Evolutionary conservation across 2,329 filamentous ascomycete species (phyloP).

Genomic region (Ceratocystis alfenasii): DNA sequence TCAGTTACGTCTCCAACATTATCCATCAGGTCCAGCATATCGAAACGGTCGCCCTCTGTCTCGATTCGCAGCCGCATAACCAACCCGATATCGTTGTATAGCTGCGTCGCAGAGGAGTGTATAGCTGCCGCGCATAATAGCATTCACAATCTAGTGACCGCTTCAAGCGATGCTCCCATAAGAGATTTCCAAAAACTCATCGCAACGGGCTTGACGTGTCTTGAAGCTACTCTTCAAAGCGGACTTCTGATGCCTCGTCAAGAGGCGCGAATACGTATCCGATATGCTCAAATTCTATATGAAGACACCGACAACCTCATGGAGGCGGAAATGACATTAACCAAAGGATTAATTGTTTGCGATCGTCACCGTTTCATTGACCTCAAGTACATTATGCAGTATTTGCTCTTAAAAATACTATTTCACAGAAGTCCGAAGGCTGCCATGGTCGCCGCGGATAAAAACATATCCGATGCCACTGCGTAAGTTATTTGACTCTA

Average conservation of each 20-base stretch:
- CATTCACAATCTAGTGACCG: conserved; percentile 38
- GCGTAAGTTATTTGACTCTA: conserved; percentile 36
- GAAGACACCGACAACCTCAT: conserved; percentile 67
- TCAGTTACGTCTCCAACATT: conserved; percentile 35
- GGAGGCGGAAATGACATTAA: conserved; percentile 59
- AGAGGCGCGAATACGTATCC: conserved; percentile 56
- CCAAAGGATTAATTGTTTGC: conserved; percentile 58
- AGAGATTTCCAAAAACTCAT: conserved; percentile 57
- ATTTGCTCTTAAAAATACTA: conserved; percentile 56
- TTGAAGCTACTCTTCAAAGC: conserved; percentile 56
- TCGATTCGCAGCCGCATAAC: conserved; percentile 34
- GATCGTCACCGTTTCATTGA: conserved; percentile 46
- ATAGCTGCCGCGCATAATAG: conserved; percentile 49
- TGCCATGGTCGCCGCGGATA: conserved; percentile 59
- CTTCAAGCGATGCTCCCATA: conserved; percentile 36
- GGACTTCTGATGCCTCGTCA: conserved; percentile 49
- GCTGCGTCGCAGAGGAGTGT: conserved; percentile 66
- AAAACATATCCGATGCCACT: conserved; percentile 55
- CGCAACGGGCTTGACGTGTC: conserved; percentile 58
- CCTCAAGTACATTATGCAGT: conserved; percentile 66
- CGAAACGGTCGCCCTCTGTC: conserved; percentile 34
- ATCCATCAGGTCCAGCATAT: conserved; percentile 32
- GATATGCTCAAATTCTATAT: conserved; percentile 58
- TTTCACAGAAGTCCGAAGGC: conserved; percentile 61
- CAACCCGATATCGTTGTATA: conserved; percentile 47